Evolutionary conservation across 495 filamentous ascomycete species (phyloP), one percentile per base, ranked within the genome.

Genomic region (Gamarada debralockiae): DNA sequence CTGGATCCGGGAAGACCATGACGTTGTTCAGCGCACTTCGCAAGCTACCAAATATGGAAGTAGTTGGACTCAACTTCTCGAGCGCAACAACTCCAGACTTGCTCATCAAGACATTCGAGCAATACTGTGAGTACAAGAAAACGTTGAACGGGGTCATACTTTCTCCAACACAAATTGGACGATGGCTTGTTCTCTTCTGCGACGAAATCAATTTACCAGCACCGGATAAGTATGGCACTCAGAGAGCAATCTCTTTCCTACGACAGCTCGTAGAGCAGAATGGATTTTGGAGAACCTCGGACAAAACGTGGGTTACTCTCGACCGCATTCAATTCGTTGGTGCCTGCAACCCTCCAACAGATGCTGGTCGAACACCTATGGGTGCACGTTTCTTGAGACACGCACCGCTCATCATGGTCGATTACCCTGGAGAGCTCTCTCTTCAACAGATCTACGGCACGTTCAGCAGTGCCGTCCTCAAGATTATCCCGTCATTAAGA

Each of bases 141-240:
- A 97, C 93, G 14, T 73, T 97, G 21, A 97, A 92, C 60, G 93
- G 93, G 41, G 89, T 97, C 21, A 86, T 96, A 56, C 86, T 99
- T 64, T 96, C 92, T 42, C 93, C 93, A 2, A 93, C 84, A 40
- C 95, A 97, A 63, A 92, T 99, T 64, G 93, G 93, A 25, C 86
- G 95, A 59, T 99, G 93, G 93, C 78, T 99, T 23, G 93, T 99
- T 27, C 78, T 99, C 40, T 99, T 99, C 78, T 99, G 93, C 65
- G 93, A 99, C 63, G 93, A 99, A 67, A 97, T 99, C 71, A 99
- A 99, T 70, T 74, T 99, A 68, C 93, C 93, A n/a, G 92, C 93
- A 17, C 93, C 92, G 22, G 93, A 99, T 74, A 92, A 89, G 55
- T 99, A 99, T 65, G 93, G 91, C 40, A 99, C 95, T 1, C 93